phyloP scores from a whole-genome alignment of 257 asterid genomes.

The Solanum etuberosum region DNA sequence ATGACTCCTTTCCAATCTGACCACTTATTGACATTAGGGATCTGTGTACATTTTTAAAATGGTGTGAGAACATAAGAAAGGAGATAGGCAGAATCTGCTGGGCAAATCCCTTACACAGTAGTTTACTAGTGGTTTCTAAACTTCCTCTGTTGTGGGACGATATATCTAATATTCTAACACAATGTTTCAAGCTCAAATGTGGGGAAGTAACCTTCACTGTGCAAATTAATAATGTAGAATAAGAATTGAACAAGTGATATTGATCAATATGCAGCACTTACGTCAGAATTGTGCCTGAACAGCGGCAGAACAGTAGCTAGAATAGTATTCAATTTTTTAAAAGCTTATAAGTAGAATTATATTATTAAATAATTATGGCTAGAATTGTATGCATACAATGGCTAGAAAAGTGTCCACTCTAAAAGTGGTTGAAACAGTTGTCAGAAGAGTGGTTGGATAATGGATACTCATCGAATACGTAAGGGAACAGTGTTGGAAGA shows the following conservation, averaged over 20 bases:
- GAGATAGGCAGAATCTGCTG: background rate
- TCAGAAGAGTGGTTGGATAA: background rate
- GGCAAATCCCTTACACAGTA: background rate
- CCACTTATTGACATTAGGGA: background rate
- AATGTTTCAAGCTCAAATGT: background rate
- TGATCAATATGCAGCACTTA: background rate
- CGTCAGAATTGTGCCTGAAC: background rate
- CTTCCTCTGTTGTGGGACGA: background rate
- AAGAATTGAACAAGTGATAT: background rate
- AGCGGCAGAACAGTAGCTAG: background rate
- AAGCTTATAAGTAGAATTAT: background rate
- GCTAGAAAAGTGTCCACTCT: background rate
- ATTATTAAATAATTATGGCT: background rate
- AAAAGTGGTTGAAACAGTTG: background rate
- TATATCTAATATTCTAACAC: background rate
- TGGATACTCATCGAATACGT: background rate
- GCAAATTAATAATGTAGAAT: background rate
- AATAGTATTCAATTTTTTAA: background rate
- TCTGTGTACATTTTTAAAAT: background rate
- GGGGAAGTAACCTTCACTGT: background rate
- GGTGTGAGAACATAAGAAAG: background rate
- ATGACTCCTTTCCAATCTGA: background rate
- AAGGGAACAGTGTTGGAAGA: background rate
- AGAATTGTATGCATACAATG: background rate
- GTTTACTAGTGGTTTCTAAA: background rate